A percentile compares a stretch with the other conserved stretches of the same genome.
phyloP scores from a whole-genome alignment of 768 basidiomycete genomes.

The Boletus eberwhitei region DNA sequence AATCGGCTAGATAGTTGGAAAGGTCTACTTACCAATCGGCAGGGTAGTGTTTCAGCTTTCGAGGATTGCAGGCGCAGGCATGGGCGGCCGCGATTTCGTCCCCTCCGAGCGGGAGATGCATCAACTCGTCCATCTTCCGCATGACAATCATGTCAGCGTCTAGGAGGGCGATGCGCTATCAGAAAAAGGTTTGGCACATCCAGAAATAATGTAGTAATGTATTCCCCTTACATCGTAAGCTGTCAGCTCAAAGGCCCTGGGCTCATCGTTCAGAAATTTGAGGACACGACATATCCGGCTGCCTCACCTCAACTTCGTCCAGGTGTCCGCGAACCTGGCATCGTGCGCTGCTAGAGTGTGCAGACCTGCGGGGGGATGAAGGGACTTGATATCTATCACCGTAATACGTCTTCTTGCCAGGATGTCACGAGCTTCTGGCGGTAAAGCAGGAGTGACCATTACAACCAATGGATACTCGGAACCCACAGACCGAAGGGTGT shows the following conservation, averaged over 20 bases:
- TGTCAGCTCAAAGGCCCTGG: conserved; percentile 57
- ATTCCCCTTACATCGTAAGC: conserved; percentile 59
- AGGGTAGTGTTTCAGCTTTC: conserved; percentile 81
- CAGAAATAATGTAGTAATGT: background rate
- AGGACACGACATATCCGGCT: conserved; percentile 22
- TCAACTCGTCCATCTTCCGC: conserved; percentile 79
- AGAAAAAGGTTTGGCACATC: conserved; percentile 1
- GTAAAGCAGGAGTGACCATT: conserved; percentile 64
- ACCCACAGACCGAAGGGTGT: conserved; percentile 47
- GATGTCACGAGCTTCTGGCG: conserved; percentile 45
- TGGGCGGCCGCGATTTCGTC: conserved; percentile 87
- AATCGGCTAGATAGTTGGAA: background rate
- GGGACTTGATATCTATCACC: conserved; percentile 54
- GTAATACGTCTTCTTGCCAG: conserved; percentile 53
- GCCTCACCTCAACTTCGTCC: conserved; percentile 55
- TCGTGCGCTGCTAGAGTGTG: conserved; percentile 37
- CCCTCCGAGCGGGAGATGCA: conserved; percentile 47
- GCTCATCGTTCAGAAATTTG: background rate
- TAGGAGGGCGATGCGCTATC: conserved; percentile 71
- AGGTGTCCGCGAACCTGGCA: conserved; percentile 57
- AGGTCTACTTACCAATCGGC: conserved; percentile 62
- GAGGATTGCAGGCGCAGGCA: conserved; percentile 93
- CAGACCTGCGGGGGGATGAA: conserved; percentile 48
- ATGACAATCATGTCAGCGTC: conserved; percentile 87
- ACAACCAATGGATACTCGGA: conserved; percentile 76